Conservation (phyloP, 75 land plant species). For the Cunninghamia lanceolata region DNA sequence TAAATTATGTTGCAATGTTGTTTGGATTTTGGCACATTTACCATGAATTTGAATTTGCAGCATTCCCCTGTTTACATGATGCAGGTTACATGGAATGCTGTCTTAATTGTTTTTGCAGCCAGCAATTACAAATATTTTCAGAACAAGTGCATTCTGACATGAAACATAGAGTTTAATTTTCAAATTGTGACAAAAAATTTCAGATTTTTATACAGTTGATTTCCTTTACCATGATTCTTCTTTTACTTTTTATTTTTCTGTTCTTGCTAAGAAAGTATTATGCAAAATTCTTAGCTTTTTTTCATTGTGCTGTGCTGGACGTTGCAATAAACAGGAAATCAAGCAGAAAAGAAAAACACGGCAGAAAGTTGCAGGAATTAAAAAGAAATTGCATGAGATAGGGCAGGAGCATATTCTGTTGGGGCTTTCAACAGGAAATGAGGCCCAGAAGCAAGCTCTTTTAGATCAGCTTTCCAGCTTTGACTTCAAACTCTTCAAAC, state of each 20-base stretch:
- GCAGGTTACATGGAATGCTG: background rate
- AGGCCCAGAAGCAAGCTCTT: slow-evolving; percentile 52
- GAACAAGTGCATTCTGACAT: background rate
- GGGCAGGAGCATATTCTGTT: slow-evolving; percentile 66
- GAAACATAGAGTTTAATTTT: background rate
- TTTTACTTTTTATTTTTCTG: background rate
- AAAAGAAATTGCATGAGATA: slow-evolving; percentile 53
- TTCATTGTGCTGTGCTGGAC: background rate
- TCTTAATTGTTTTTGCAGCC: background rate
- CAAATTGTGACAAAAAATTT: background rate
- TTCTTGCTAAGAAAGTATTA: background rate
- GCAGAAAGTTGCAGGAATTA: slow-evolving; percentile 45
- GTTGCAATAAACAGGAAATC: slow-evolving; percentile 41
- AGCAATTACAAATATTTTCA: background rate
- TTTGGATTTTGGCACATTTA: background rate
- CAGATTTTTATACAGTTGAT: background rate
- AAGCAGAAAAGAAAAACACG: slow-evolving; percentile 60
- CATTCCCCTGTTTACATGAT: background rate
- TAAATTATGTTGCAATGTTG: background rate
- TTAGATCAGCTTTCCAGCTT: slow-evolving; percentile 47
- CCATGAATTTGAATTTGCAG: background rate
- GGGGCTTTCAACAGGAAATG: slow-evolving; percentile 59
- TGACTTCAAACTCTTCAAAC: slow-evolving; percentile 59
- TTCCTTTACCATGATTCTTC: slow-evolving; percentile 1
- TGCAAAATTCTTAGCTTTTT: background rate